Percentiles rank a stretch among this genome's conserved stretches.
Evolutionary conservation across 139 green algal genomes (phyloP).

Genomic region (Pleodorina starrii): DNA sequence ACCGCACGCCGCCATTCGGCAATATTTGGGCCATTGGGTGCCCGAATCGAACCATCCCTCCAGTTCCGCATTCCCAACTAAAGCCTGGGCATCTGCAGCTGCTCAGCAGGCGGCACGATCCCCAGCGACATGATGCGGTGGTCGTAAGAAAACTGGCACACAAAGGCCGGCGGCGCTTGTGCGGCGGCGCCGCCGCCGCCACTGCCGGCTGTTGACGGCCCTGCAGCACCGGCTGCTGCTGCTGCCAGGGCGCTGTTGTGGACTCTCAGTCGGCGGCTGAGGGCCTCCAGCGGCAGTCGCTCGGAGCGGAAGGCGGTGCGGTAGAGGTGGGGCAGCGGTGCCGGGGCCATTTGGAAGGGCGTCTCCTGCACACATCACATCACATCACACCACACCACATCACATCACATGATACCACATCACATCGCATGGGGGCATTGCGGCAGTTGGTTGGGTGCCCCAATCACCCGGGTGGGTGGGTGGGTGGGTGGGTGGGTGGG

Average conservation of each 20-base stretch:
- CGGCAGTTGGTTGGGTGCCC: too few relatives aligned
- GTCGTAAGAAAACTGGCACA: conserved; percentile 49
- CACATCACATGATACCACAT: too few relatives aligned
- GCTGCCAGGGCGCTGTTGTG: background rate
- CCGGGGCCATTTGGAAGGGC: conserved; percentile 30
- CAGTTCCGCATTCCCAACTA: too few relatives aligned
- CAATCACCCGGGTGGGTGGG: too few relatives aligned
- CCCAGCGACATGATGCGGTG: conserved; percentile 25
- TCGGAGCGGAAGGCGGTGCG: conserved; percentile 28
- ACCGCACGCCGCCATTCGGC: too few relatives aligned
- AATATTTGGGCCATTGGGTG: too few relatives aligned
- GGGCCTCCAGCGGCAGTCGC: conserved; percentile 34
- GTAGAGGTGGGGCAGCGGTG: conserved; percentile 36
- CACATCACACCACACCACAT: too few relatives aligned
- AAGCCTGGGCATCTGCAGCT: too few relatives aligned
- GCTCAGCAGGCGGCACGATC: background rate
- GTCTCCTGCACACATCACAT: conserved; percentile 38
- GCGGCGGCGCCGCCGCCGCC: background rate
- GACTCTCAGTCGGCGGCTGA: background rate
- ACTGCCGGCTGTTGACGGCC: background rate
- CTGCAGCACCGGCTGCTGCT: background rate
- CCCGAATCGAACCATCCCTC: too few relatives aligned
- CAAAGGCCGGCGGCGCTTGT: background rate
- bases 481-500: too few relatives aligned
- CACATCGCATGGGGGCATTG: too few relatives aligned